phyloP scores from a whole-genome alignment of 108 stramenopile genomes.

The Schizochytrium sp. region DNA sequence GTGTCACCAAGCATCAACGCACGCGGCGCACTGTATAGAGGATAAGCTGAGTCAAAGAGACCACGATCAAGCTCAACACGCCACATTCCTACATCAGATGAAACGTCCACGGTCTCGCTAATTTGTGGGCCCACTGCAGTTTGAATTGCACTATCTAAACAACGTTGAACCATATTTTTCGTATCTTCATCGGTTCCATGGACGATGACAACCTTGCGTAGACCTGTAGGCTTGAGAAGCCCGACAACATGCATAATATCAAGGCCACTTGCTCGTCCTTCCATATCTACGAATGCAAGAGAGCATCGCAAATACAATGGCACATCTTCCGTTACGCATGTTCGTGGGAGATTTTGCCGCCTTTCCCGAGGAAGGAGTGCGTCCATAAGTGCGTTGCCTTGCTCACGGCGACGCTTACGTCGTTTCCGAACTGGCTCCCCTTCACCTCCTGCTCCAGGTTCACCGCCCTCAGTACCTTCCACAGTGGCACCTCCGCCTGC shows the following conservation, averaged over 20 bases:
- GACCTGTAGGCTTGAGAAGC: conserved; percentile 10
- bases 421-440: conserved; percentile 38
- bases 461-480: not conserved
- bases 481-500: not conserved
- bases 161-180: not conserved
- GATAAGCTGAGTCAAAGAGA: conserved; percentile 39
- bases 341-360: conserved; percentile 35
- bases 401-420: conserved; percentile 9
- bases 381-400: conserved; percentile 33
- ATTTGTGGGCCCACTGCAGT: not conserved
- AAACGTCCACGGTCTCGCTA: conserved; percentile 54
- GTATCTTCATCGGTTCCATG: not conserved
- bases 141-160: conserved; percentile 17
- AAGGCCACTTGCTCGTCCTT: not conserved
- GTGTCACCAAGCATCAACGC: conserved; percentile 20
- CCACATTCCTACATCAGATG: conserved; percentile 60
- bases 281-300: conserved; percentile 26
- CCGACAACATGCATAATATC: conserved; percentile 26
- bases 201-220: conserved; percentile 20
- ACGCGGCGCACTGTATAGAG: not conserved
- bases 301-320: conserved; percentile 32
- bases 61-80: conserved; percentile 50
- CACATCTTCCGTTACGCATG: not conserved
- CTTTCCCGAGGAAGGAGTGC: not conserved
- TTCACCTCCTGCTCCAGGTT: not conserved